These are phyloP conservation scores for Hypoxylon crocopeplum DNA, from an alignment of 495 filamentous ascomycete species.

Conservation along the genomic window DNA sequence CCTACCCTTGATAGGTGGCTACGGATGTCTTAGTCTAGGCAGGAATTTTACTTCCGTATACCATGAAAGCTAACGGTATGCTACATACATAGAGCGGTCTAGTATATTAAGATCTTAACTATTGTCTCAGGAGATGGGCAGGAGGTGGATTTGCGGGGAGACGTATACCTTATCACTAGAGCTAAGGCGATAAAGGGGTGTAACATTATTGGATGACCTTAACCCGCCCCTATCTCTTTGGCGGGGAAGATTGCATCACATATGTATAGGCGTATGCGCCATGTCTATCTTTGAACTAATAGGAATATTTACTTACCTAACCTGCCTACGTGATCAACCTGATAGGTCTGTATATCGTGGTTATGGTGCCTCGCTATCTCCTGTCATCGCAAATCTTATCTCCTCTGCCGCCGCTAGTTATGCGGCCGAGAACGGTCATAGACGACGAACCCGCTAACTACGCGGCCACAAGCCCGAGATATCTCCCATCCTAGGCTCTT, in stretches of 20 bases:
- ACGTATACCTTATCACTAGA: slow-evolving; percentile 6
- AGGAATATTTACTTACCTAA: slow-evolving; percentile 29
- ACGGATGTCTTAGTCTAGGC: too few species aligned
- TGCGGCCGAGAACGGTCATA: slow-evolving; percentile 32
- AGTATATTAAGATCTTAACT: too few species aligned
- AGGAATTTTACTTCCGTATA: too few species aligned
- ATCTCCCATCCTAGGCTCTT: slow-evolving; percentile 22
- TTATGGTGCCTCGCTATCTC: slow-evolving; percentile 20
- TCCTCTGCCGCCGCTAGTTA: slow-evolving; percentile 32
- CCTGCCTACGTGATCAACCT: slow-evolving; percentile 6
- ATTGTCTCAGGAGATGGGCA: too few species aligned
- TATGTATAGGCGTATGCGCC: neutral
- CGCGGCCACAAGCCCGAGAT: slow-evolving; percentile 26
- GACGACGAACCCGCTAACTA: neutral
- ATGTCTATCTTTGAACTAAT: slow-evolving; percentile 7
- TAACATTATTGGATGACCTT: slow-evolving; percentile 6
- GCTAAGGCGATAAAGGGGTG: slow-evolving; percentile 7
- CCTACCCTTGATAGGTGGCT: too few species aligned
- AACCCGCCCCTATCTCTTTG: slow-evolving; percentile 2
- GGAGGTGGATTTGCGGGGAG: slow-evolving; percentile 7
- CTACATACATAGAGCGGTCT: too few species aligned
- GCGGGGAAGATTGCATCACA: slow-evolving; percentile 31
- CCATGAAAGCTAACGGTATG: too few species aligned
- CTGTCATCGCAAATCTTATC: slow-evolving; percentile 34
- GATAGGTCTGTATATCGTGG: slow-evolving; percentile 10